Conservation (phyloP, 371 early-diverging fungal genomes). For the Mucor piriformis region DNA sequence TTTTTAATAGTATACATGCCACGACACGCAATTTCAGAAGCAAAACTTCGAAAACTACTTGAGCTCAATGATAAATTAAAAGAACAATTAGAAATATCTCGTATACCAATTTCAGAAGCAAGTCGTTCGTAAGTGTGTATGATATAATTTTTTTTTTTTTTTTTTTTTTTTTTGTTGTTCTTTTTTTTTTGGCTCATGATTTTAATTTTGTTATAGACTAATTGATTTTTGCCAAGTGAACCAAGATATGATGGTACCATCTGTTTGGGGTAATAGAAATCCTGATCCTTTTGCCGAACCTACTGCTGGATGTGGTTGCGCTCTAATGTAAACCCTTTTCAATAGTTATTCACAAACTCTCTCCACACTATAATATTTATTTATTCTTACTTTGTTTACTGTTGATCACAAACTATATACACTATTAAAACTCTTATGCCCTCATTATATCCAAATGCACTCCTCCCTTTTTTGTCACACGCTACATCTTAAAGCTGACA, state of each 20-base stretch:
- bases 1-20: conserved; percentile 16
- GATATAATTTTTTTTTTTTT: too few species aligned
- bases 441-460: too few species aligned
- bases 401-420: too few species aligned
- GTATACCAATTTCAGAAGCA: conserved; percentile 52
- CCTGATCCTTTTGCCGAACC: conserved; percentile 53
- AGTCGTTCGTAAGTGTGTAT: conserved; percentile 55
- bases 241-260: conserved; percentile 49
- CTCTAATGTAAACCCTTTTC: conserved; percentile 31
- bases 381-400: background rate
- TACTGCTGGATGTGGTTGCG: conserved; percentile 45
- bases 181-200: too few species aligned
- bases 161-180: too few species aligned
- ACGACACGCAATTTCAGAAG: conserved; percentile 38
- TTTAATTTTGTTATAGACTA: conserved; percentile 22
- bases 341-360: background rate
- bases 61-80: conserved; percentile 51
- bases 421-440: too few species aligned
- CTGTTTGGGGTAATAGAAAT: conserved; percentile 46
- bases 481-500: too few species aligned
- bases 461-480: too few species aligned
- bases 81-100: conserved; percentile 51
- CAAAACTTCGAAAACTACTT: conserved; percentile 46
- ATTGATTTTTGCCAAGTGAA: conserved; percentile 54
- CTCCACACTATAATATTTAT: too few species aligned